Evolutionary conservation across 108 stramenopile genomes (phyloP), one percentile per base, ranked within the genome.

Genomic region (Cyclotella baltica): DNA sequence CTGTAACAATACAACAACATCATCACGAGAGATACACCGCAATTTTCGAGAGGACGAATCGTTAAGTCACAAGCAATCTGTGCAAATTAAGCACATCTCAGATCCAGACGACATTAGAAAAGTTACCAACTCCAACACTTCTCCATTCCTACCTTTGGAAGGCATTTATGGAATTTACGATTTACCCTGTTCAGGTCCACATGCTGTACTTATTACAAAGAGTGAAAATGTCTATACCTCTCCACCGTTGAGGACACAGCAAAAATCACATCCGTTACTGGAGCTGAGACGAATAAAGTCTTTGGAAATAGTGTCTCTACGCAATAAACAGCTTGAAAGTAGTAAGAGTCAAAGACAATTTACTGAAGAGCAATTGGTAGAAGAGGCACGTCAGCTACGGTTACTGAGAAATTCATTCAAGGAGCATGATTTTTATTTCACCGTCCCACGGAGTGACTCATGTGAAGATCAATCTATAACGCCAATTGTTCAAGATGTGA

Each of bases 131-230:
- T 27, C 23, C 1, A 27, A 30, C 10, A 11, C 48, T n/a, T 10
- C 16, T 6, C 36, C 51, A 57, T 80, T 73, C 46, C 62, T 83
- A 18, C 83, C 86, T 16, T 52, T 94, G 28, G 90, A 92, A 77
- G 93, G 93, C n/a, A 88, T 94, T 6, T 94, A 87, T 74, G 93
- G 93, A 38, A 74, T 88, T 13, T 94, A 92, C 65, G 61, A 71
- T 37, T 35, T 94, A 10, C 90, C 93, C 0, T 72, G 66, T 27
- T 91, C 91, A 18, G 93, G 91, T 43, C 76, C 80, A 38, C 63
- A 92, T 37, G 83, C 83, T 65, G 86, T 94, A 20, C 72, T 92
- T 23, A 83, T 94, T 47, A 79, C 85, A 1, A 63, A 77, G 15
- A 86, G 89, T 35, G 80, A 87, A 48, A 52, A 71, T 47, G 81